Percentiles rank a stretch among this genome's conserved stretches.
These are phyloP conservation scores for Durotheca rogersii DNA, from an alignment of 495 filamentous ascomycete genomes.

Conservation along the genomic window DNA sequence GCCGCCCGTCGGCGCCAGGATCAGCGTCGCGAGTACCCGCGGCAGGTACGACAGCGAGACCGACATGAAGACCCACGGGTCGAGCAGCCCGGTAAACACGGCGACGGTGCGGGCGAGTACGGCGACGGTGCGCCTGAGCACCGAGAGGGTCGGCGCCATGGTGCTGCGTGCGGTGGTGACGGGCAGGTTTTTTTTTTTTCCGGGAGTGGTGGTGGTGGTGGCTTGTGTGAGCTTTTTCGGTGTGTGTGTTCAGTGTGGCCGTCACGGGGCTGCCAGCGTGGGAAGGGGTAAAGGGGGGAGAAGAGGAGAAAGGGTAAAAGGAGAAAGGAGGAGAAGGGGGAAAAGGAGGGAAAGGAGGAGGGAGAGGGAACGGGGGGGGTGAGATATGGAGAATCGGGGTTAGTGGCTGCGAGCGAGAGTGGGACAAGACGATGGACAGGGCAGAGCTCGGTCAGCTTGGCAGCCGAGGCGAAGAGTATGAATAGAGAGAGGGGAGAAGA, in stretches of 20 bases:
- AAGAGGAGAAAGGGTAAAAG: not conserved
- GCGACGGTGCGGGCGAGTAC: constrained; percentile 13
- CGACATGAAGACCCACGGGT: constrained; percentile 44
- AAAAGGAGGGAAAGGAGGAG: not conserved
- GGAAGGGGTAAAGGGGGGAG: not conserved
- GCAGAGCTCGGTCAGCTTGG: too few relatives aligned
- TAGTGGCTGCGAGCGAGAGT: too few relatives aligned
- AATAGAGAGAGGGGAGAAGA: too few relatives aligned
- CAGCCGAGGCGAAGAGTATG: too few relatives aligned
- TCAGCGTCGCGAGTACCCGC: constrained; percentile 34
- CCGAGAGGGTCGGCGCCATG: too few relatives aligned
- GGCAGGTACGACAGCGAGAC: constrained; percentile 42
- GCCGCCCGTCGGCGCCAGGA: constrained; percentile 24
- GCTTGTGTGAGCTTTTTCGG: too few relatives aligned
- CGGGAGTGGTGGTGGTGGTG: too few relatives aligned
- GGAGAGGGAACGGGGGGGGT: not conserved
- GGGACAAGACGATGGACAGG: too few relatives aligned
- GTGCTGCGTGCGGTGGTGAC: too few relatives aligned
- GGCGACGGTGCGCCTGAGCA: constrained; percentile 6
- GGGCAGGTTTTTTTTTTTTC: constrained; percentile 1
- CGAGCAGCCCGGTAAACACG: constrained; percentile 30
- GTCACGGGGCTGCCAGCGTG: too few relatives aligned
- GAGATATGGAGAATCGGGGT: too few relatives aligned
- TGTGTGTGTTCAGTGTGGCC: too few relatives aligned
- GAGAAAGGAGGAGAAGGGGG: not conserved